Evolutionary conservation across 257 asterid genomes (phyloP), one percentile per base, ranked within the genome.

Genomic region (Misopates orontium): DNA sequence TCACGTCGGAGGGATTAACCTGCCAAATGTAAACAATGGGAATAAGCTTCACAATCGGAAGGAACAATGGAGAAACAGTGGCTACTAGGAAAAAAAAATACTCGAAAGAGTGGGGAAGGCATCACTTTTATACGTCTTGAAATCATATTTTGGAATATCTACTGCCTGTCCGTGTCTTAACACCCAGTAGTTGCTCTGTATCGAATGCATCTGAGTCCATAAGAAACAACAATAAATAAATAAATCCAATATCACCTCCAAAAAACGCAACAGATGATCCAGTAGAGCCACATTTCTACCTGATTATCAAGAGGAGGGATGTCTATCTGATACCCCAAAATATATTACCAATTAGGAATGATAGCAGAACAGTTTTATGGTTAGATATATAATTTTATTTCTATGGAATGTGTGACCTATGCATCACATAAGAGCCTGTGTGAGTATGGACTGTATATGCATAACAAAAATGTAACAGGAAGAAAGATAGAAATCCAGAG

Each of bases 1-100:
- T 94, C 65, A 94, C 99, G 50, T 94, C 99, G 4, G 98, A 94
- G 51, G 96, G 96, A 84, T 94, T 94, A 39, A 94, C 98, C 99
- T 94, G 90, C 56, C 58, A 80, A 64, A 62, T 67, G 59, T 52
- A 66, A 63, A 39, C 64, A 63, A 57, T 44, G 40, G 66, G 51
- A 77, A 44, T 66, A 36, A 39, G 68, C 19, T 56, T 36, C 56
- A 71, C 28, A 39, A 53, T 8, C 19, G 23, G 24, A 40, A 67
- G 23, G 39, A 48, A 16, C 10, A 48, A n/a, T 18, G 24, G 12
- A 19, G 11, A n/a, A 71, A 24, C 11, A 8, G 16, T 1, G 52
- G 15, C 31, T 36, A 16, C 19, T 50, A 56, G 50, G 18, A n/a
- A n/a, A n/a, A n/a, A 58, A 64, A 53, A 51, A 78, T 88, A 93